Conservation (phyloP, 345 rosid species). For the Linum usitatissimum region DNA sequence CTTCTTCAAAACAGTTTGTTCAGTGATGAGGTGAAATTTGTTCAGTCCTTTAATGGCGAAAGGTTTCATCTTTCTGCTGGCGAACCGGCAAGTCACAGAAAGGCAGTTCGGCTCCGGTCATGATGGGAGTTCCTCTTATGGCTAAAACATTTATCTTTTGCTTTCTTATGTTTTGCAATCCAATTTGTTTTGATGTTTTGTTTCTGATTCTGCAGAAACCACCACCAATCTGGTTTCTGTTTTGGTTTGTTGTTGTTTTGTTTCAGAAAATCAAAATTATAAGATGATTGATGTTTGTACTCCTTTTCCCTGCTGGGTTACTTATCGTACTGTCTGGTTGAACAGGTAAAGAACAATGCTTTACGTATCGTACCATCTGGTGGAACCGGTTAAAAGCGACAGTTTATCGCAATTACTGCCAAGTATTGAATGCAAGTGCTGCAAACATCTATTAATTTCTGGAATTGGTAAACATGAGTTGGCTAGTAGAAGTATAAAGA, state of each 20-base stretch:
- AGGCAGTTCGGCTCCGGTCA: slow-evolving; percentile 38
- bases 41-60: slow-evolving; percentile 23
- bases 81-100: slow-evolving; percentile 72
- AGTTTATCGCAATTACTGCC: neutral
- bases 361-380: neutral
- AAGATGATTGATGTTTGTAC: neutral
- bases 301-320: no score
- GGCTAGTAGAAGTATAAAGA: neutral
- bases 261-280: neutral
- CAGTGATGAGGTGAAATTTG: slow-evolving; percentile 12
- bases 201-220: slow-evolving; percentile 9
- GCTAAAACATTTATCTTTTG: slow-evolving; percentile 16
- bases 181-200: neutral
- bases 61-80: slow-evolving; percentile 13
- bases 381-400: neutral
- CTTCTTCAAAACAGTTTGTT: slow-evolving; percentile 29
- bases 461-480: neutral
- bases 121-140: slow-evolving; percentile 15
- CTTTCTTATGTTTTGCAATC: neutral
- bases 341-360: no score
- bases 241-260: slow-evolving; percentile 1
- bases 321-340: neutral
- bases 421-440: neutral
- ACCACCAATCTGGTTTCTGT: neutral
- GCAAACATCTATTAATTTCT: neutral